A percentile compares a stretch with the other conserved stretches of the same genome.
Conservation (phyloP, 2,329 filamentous ascomycete species). For the Beauveria rudraprayagi region DNA sequence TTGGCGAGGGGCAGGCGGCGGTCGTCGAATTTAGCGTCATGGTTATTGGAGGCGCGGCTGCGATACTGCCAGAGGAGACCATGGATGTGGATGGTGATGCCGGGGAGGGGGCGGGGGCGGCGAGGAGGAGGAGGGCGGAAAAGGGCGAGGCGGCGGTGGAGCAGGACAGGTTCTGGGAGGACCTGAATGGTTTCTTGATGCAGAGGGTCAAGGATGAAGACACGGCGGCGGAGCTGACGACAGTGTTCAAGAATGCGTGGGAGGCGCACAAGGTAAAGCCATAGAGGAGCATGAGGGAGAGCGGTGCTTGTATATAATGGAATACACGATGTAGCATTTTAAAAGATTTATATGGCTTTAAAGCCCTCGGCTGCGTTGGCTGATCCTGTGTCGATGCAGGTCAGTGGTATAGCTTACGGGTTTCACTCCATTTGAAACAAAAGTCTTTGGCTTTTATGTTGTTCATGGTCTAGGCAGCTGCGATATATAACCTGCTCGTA, state of each 20-base stretch:
- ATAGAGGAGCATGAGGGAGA: constrained; percentile 9
- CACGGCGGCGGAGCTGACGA: constrained; percentile 54
- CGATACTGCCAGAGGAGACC: constrained; percentile 32
- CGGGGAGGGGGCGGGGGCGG: constrained; percentile 5
- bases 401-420: neutral
- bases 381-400: neutral
- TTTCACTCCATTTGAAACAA: neutral
- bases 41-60: constrained; percentile 65
- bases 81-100: constrained; percentile 22
- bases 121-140: neutral
- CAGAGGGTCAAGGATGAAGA: constrained; percentile 68
- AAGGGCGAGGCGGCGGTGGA: constrained; percentile 32
- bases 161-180: constrained; percentile 75
- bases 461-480: constrained; percentile 6
- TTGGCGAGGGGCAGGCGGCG: constrained; percentile 40
- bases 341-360: neutral
- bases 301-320: neutral
- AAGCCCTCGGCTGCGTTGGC: neutral
- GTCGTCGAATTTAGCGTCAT: constrained; percentile 83
- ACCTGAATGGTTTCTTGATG: constrained; percentile 71
- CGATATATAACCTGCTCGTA: constrained; percentile 10
- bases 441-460: neutral
- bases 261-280: constrained; percentile 34
- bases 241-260: constrained; percentile 66
- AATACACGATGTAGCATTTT: neutral